A percentile compares a stretch with the other conserved stretches of the same genome.
phyloP scores from a whole-genome alignment of 768 basidiomycete genomes.

The Hydnomerulius pinastri region DNA sequence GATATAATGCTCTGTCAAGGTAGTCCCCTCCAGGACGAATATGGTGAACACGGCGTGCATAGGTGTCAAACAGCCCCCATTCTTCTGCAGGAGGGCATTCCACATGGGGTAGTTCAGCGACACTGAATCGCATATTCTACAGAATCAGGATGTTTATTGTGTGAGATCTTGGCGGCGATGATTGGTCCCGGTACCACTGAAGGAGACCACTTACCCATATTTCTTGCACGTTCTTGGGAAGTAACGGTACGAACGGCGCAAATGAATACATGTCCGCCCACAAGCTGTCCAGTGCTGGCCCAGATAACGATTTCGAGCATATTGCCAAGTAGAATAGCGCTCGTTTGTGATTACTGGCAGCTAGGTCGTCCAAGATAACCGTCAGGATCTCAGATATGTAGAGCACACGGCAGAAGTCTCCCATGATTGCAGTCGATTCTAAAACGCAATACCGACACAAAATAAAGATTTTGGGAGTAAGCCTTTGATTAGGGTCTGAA shows the following conservation, averaged over 20 bases:
- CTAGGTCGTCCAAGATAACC: conserved; percentile 11
- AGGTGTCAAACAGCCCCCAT: conserved; percentile 16
- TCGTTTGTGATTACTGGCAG: conserved; percentile 13
- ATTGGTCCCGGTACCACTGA: neutral
- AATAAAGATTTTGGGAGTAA: too few relatives aligned
- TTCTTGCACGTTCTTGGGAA: conserved; percentile 9
- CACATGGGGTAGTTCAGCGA: conserved; percentile 5
- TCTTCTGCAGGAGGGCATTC: conserved; percentile 14
- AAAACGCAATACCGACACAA: too few relatives aligned
- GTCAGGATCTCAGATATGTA: conserved; percentile 18
- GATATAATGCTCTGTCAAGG: conserved; percentile 18
- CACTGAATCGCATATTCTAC: conserved; percentile 7
- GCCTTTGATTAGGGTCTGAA: too few relatives aligned
- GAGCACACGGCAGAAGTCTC: conserved; percentile 1
- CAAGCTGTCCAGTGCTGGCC: conserved; percentile 14
- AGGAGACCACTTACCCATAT: conserved; percentile 9
- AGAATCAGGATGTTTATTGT: too few relatives aligned
- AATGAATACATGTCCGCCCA: conserved; percentile 23
- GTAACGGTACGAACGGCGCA: conserved; percentile 13
- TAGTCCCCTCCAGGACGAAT: conserved; percentile 4
- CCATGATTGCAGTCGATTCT: too few relatives aligned
- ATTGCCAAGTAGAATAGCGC: conserved; percentile 7
- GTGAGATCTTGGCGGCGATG: too few relatives aligned
- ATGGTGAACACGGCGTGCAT: conserved; percentile 17
- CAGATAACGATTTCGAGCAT: conserved; percentile 13